A percentile compares a stretch with the other conserved stretches of the same genome.
Conservation (phyloP, 2,329 filamentous ascomycete genomes). For the Podosphaera aphanis region DNA sequence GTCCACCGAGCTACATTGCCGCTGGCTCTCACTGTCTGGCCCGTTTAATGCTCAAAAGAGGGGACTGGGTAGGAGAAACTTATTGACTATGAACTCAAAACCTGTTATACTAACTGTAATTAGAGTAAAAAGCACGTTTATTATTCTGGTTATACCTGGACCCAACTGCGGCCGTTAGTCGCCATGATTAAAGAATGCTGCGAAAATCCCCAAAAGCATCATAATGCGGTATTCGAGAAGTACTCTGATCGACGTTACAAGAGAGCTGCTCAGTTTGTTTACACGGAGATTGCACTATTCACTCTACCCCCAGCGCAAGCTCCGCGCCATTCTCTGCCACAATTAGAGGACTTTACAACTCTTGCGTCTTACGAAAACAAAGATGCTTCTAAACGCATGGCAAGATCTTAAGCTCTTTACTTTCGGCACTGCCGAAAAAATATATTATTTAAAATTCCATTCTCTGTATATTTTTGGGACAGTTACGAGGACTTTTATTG, state of each 20-base stretch:
- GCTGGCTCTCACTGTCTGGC: conserved; percentile 85
- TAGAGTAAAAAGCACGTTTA: conserved; percentile 65
- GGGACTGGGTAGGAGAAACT: conserved; percentile 55
- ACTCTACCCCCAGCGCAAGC: conserved; percentile 17
- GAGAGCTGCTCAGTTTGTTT: conserved; percentile 56
- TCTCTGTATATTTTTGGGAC: conserved; percentile 16
- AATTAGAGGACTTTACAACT: conserved; percentile 7
- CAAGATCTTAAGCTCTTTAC: not conserved
- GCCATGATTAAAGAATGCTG: conserved; percentile 71
- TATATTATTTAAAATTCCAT: conserved; percentile 6
- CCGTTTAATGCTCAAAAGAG: conserved; percentile 70
- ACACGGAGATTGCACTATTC: conserved; percentile 42
- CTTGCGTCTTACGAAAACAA: conserved; percentile 9
- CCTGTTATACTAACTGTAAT: conserved; percentile 3
- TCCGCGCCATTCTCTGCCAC: conserved; percentile 10
- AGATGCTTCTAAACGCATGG: not conserved
- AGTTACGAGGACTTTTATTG: conserved; percentile 6
- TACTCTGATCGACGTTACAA: conserved; percentile 77
- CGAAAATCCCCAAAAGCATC: conserved; percentile 56
- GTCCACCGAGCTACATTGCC: conserved; percentile 70
- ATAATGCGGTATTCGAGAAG: conserved; percentile 73
- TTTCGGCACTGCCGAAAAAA: not conserved
- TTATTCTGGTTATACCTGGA: conserved; percentile 82
- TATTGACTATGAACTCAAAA: not conserved
- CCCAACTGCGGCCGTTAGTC: conserved; percentile 58